phyloP scores from a whole-genome alignment of 2,329 filamentous ascomycete genomes.

The Fusarium multiceps region DNA sequence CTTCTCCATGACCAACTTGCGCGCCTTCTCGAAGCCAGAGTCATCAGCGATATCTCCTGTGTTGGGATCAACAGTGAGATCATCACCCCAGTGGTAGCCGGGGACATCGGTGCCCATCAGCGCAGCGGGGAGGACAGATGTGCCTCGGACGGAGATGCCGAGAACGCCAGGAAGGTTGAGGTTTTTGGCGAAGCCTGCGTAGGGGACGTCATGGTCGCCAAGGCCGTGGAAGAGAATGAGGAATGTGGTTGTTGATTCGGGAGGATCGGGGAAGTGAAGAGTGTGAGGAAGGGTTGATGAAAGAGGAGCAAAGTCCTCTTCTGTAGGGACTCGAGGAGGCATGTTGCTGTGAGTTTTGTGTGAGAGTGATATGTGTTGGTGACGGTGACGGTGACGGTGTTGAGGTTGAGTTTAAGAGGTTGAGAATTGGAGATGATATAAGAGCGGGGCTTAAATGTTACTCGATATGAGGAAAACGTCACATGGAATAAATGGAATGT shows the following conservation, averaged over 20 bases:
- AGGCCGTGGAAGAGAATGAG: slow-evolving; percentile 87
- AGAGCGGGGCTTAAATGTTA: neutral
- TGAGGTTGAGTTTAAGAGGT: neutral
- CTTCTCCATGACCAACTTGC: slow-evolving; percentile 58
- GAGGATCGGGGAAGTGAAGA: slow-evolving; percentile 62
- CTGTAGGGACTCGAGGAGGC: slow-evolving; percentile 62
- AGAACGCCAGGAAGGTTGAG: slow-evolving; percentile 81
- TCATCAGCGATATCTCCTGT: slow-evolving; percentile 69
- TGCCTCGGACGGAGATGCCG: slow-evolving; percentile 78
- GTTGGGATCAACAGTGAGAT: slow-evolving; percentile 63
- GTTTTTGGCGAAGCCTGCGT: slow-evolving; percentile 74
- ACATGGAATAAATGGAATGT: neutral
- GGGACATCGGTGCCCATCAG: slow-evolving; percentile 58
- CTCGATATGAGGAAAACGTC: neutral
- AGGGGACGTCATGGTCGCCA: slow-evolving; percentile 78
- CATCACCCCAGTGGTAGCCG: slow-evolving; percentile 74
- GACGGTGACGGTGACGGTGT: slow-evolving; percentile 8
- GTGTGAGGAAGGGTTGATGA: slow-evolving; percentile 50
- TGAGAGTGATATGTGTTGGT: neutral
- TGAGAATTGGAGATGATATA: slow-evolving; percentile 7
- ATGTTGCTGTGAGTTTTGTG: slow-evolving; percentile 44
- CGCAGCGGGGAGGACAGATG: slow-evolving; percentile 74
- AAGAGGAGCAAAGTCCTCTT: slow-evolving; percentile 61
- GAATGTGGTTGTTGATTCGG: slow-evolving; percentile 76
- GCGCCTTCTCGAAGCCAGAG: slow-evolving; percentile 67